These are phyloP conservation scores for Nicotiana tomentosiformis DNA, from an alignment of 257 asterid genomes.

Conservation along the genomic window DNA sequence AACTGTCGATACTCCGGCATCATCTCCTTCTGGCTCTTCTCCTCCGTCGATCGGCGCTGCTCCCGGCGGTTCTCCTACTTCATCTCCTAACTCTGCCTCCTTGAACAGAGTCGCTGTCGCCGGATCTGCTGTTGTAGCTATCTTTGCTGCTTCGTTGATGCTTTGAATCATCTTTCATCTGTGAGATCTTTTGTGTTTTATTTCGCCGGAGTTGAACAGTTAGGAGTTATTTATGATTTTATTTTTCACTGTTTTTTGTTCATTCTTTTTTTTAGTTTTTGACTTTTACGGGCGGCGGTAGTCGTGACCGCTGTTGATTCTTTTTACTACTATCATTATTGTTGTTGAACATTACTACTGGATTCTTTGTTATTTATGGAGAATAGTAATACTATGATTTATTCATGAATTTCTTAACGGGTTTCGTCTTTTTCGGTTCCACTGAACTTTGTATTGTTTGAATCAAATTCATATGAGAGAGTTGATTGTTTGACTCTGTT, in stretches of 20 bases:
- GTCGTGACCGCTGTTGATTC: background rate
- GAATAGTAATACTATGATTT: background rate
- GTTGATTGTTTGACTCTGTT: too few species aligned
- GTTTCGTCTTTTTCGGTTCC: too few species aligned
- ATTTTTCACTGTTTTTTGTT: background rate
- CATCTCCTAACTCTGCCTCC: constrained; percentile 29
- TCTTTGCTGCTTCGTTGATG: constrained; percentile 36
- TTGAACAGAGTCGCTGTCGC: constrained; percentile 41
- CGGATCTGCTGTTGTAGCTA: constrained; percentile 42
- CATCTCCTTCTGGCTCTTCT: constrained; percentile 19
- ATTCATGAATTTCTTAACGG: too few species aligned
- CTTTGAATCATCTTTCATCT: constrained; percentile 26
- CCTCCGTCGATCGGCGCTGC: constrained; percentile 26
- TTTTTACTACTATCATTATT: background rate
- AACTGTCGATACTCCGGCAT: constrained; percentile 17
- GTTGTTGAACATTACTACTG: background rate
- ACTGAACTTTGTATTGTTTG: too few species aligned
- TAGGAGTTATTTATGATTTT: background rate
- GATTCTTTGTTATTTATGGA: background rate
- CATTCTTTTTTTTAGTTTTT: background rate
- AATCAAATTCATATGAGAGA: too few species aligned
- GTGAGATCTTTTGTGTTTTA: background rate
- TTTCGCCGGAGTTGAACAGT: background rate
- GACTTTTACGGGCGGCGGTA: background rate
- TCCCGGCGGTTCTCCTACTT: constrained; percentile 25